Base-by-base conservation (phyloP, 306 rosid genomes). In the Cucumis melo region DNA sequence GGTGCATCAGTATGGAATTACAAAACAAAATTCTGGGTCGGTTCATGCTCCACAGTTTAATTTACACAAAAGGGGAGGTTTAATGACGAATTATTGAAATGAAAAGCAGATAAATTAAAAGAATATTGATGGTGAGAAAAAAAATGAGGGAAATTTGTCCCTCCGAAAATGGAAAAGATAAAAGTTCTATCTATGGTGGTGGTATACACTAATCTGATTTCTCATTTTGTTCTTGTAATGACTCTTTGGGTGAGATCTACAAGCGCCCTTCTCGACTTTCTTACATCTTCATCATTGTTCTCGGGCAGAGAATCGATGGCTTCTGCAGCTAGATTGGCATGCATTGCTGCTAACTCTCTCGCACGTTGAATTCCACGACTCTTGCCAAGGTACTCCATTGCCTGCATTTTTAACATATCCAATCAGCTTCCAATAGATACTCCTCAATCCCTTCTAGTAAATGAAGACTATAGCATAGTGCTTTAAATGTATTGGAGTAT, bases 231-330 rank as follows among this genome's bases (percentile, higher is more conserved):
- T 86, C 99, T 88, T 82, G 90, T 87, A 76, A 90, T 80, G 90
- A 92, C 99, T 81, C 81, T 86, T 3, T 92, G 89, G 48, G 99
- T 84, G 77, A 94, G 94, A 82, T 94, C 96, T 70, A 89, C 66
- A 3, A 94, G 92, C 9, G 99, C 99, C 79, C 84, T 88, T 84
- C 99, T 90, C 48, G 99, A 94, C 55, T 73, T 87, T 84, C 80
- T 81, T 14, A 94, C 99, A 12, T 94, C 91, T 79, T 89, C 93
- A 21, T 92, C 87, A 3, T 90, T 74, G 41, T 66, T 87, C 73
- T 84, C 87, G 0, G 97, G 99, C 59, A 94, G 82, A 72, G 95
- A 90, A 84, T 94, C 95, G 21, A 94, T 92, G 24, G 99, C 96
- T 73, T 83, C 90, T 9, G 93, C 97, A 2, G 97, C 97, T 66